Base-by-base conservation (phyloP, 139 green algal species). In the Zygnema circumcarinatum region DNA sequence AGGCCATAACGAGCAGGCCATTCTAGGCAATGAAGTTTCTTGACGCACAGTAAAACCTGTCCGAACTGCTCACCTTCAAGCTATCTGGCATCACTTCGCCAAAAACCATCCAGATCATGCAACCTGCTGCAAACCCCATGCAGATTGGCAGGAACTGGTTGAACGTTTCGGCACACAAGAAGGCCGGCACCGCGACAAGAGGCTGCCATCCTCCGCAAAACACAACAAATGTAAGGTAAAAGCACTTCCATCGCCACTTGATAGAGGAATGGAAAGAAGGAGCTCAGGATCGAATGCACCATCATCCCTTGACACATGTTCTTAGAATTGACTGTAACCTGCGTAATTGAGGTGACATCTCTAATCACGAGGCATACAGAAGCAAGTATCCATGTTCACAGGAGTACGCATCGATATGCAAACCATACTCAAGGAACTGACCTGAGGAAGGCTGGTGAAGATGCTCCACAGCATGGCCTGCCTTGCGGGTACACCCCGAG, bases 81-180 rank as follows among this genome's bases (percentile, higher is more conserved):
- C 96, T 95, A 52, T 99, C 97, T 0, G 97, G 97, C 52, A 99
- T 92, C 38, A 99, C 92, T 93, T 99, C 97, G 0, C 95, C 96
- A 81, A 98, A 96, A 53, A 98, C 96, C 42, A 99, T 97, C 96
- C 96, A 99, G 16, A 98, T 92, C 97, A 99, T 99, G 94, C 97
- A 98, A 35, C 97, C 97, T 0, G 96, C 97, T 0, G 97, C 96
- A 92, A 99, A 99, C 68, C 97, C 97, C 76, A 99, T 87, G 2
- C 94, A 96, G 31, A 98, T 62, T 0, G 97, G 97, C 81, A 99
- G 94, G 79, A 98, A 87, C 1, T 81, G 76, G 74, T 33, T 88
- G 88, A 99, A 99, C 1, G 94, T 94, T 69, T 98, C 93, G 69
- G 98, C 97, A 91, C 99, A 99, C 54, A 98, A 42, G 88, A 95